These are phyloP conservation scores for Seiridium unicorne DNA, from an alignment of 2,329 filamentous ascomycete species.

Conservation along the genomic window DNA sequence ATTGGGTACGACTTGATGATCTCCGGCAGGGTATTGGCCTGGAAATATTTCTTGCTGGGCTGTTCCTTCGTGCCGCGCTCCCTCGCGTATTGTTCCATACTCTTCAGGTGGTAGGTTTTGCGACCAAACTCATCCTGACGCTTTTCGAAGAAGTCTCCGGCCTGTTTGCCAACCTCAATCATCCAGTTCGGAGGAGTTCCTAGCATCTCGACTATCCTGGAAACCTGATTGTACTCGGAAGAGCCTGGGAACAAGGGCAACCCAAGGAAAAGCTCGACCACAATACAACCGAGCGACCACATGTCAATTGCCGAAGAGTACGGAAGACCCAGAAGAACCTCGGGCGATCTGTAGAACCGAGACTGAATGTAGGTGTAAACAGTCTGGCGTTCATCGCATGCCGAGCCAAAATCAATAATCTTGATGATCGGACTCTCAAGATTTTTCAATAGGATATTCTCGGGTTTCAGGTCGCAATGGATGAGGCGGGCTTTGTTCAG, in stretches of 20 bases:
- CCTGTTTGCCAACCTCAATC: conserved; percentile 98
- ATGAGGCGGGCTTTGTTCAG: conserved; percentile 96
- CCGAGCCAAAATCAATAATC: conserved; percentile 98
- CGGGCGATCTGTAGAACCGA: conserved; percentile 93
- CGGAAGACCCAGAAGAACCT: conserved; percentile 90
- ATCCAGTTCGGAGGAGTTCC: conserved; percentile 97
- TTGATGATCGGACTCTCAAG: conserved; percentile 99
- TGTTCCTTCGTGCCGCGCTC: conserved; percentile 97
- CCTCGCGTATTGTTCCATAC: conserved; percentile 95
- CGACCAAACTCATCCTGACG: conserved; percentile 86
- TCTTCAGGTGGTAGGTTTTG: conserved; percentile 87
- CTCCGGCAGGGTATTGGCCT: conserved; percentile 87
- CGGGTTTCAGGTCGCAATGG: conserved; percentile 96
- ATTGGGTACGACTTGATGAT: conserved; percentile 98
- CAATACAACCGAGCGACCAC: conserved; percentile 98
- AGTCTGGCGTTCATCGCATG: conserved; percentile 96
- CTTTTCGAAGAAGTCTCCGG: conserved; percentile 96
- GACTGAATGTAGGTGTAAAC: conserved; percentile 99
- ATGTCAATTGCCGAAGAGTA: conserved; percentile 99
- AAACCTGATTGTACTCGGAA: conserved; percentile 98
- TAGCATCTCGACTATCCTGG: conserved; percentile 96
- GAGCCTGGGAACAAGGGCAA: conserved; percentile 94
- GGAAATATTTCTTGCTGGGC: conserved; percentile 99
- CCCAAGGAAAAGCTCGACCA: conserved; percentile 94
- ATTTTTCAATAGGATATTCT: conserved; percentile 97